Conservation (phyloP, 805 yeast genomes). For the Yarrowia bubula region DNA sequence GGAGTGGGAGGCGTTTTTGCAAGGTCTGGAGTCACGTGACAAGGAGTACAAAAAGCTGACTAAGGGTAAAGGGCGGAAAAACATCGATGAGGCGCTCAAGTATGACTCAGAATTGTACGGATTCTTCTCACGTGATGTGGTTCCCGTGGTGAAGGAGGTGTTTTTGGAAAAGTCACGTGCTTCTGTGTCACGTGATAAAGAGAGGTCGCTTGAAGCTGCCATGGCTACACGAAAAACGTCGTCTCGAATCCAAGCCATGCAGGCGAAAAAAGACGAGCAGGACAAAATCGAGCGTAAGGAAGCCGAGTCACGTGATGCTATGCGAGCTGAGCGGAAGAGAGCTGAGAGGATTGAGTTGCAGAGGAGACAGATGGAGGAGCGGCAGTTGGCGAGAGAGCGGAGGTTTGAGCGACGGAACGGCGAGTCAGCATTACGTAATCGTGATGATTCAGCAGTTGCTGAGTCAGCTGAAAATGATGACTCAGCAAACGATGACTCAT, state of each 20-base stretch:
- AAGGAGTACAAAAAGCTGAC: neutral
- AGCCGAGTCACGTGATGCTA: conserved; percentile 23
- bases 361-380: conserved; percentile 14
- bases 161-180: conserved; percentile 36
- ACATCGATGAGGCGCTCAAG: conserved; percentile 30
- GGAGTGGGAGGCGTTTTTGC: neutral
- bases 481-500: neutral
- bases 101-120: neutral
- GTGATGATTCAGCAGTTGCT: too few species aligned
- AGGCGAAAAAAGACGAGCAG: conserved; percentile 33
- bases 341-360: conserved; percentile 24
- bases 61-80: neutral
- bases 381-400: conserved; percentile 27
- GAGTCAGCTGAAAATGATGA: neutral
- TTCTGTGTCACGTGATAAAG: conserved; percentile 35
- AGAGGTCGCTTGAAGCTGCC: conserved; percentile 33
- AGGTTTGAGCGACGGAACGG: conserved; percentile 26
- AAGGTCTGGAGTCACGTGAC: neutral
- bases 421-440: too few species aligned
- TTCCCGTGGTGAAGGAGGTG: conserved; percentile 31
- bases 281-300: conserved; percentile 26
- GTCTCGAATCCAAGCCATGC: conserved; percentile 37
- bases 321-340: conserved; percentile 25
- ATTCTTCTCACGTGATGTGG: neutral
- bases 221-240: conserved; percentile 40